Evolutionary conservation across 2,329 filamentous ascomycete genomes (phyloP), one percentile per base, ranked within the genome.

Genomic region (Elsinoe batatas): DNA sequence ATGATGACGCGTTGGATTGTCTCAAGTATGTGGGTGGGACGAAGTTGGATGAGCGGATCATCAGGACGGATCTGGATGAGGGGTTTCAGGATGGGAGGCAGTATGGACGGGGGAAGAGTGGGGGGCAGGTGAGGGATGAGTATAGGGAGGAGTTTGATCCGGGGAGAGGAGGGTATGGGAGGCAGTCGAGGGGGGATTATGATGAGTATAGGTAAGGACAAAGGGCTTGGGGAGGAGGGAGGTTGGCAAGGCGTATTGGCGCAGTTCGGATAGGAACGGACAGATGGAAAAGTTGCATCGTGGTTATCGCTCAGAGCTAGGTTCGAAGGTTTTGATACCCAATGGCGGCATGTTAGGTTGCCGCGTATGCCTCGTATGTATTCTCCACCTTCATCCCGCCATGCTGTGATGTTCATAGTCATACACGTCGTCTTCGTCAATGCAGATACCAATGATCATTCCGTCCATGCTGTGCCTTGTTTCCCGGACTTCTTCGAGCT

Each of bases 21-120:
- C 85, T 98, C 84, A 98, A 97, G 74, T 98, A 97, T 70, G 85
- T 98, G 65, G 93, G 93, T 56, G 93, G 93, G 57, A 98, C 93
- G 35, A 98, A 98, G 76, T 81, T 98, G 44, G 93, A 98, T 71
- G 93, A 98, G 78, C 84, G 93, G 64, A 85, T 98, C 67, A 96
- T 98, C 67, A 81, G 93, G 58, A 95, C 91, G 20, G 93, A 98
- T 74, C 72, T 97, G 49, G 93, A 98, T 67, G 91, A 94, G 32
- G 93, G 93, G 2, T 98, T 98, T 64, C 84, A 91, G 63, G 93
- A 98, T 75, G 93, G 93, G 5, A 82, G 93, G 58, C 93, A 98
- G 74, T 98, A 96, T 69, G 93, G 80, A 60, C 84, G 91, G 54
- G 91, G 91, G 65, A 95, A 95, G 76, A 95, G 88, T 58, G 93